Evolutionary conservation across 176 grass and related monocot genomes (phyloP).

Genomic region (Luzula sylvatica): DNA sequence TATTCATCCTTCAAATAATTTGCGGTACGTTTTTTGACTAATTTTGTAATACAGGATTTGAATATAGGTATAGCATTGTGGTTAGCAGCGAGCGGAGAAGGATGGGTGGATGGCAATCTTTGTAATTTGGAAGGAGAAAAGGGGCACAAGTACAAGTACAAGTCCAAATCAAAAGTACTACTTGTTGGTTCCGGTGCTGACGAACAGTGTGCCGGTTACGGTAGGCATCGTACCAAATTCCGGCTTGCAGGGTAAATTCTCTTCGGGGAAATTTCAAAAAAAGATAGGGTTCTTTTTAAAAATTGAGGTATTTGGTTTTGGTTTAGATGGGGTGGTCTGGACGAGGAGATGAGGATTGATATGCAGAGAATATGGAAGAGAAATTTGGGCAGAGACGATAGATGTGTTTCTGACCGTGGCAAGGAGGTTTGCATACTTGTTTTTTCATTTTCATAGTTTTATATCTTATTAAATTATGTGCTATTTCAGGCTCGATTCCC

Average conservation of each 20-base stretch:
- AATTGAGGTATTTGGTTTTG: neutral
- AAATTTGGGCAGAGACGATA: conserved; percentile 97
- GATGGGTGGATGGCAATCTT: conserved; percentile 60
- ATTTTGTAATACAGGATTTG: conserved; percentile 50
- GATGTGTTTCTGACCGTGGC: conserved; percentile 84
- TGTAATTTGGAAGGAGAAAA: conserved; percentile 26
- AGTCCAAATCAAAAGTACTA: conserved; percentile 57
- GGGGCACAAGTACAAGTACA: conserved; percentile 43
- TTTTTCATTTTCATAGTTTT: conserved; percentile 1
- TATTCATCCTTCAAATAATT: neutral
- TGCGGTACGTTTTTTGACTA: neutral
- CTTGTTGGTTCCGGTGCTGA: conserved; percentile 91
- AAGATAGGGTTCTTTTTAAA: too few relatives aligned
- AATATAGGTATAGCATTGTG: conserved; percentile 89
- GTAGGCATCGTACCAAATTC: conserved; percentile 78
- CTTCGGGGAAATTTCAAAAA: neutral
- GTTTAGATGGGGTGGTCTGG: conserved; percentile 63
- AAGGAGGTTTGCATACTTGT: too few relatives aligned
- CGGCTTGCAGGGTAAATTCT: conserved; percentile 67
- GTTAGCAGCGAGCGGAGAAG: conserved; percentile 84
- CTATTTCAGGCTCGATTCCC: conserved; percentile 67
- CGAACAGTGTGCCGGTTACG: conserved; percentile 96
- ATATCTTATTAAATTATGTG: neutral
- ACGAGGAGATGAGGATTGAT: conserved; percentile 85
- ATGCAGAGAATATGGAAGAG: conserved; percentile 98